Base-by-base conservation (phyloP, 148 eudicot genomes). In the Oxyria digyna region DNA sequence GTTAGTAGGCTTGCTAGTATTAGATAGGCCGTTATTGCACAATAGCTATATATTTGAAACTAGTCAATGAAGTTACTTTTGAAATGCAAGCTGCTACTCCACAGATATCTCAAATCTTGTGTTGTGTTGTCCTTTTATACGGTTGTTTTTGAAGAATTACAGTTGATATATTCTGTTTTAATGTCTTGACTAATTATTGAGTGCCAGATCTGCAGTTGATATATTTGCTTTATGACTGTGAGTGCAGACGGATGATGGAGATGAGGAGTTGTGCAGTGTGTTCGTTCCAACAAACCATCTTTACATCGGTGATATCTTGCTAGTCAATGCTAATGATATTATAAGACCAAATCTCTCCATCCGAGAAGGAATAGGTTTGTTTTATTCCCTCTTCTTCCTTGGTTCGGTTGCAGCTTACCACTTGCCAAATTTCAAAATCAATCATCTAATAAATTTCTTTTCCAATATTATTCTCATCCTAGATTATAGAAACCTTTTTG, bases 261-360 rank as follows among this genome's bases (percentile, higher is more conserved):
- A 90, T 65, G 96, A 90, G 80, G 97, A 87, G 78, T 57, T 90
- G 77, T 90, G 94, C 68, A 90, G 97, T 81, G 97, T 90, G 54
- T 90, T 85, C 74, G 91, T 90, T 62, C 94, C 97, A 26, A 90
- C 97, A 65, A 90, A 90, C 78, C 97, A 90, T 83, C 84, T 90
- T 69, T 90, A 90, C 63, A 85, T 90, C 41, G 97, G 97, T 69
- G 97, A 90, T 77, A 79, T 90, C 80, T 81, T 90, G 49, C 74
- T 90, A 74, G 94, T 90, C 33, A 84, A 80, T 77, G 82, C 97
- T 69, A 86, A 86, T 69, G 97, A 90, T 69, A 75, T 90, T 73
- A 87, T 87, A 72, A 78, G 97, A 77, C 97, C 97, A 74, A 87
- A 90, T 81, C 85, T 90, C 21, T 90, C 97, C 40, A 90, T 90